These are phyloP conservation scores for Linnemannia zychae DNA, from an alignment of 192 early-diverging fungal species.

Conservation along the genomic window DNA sequence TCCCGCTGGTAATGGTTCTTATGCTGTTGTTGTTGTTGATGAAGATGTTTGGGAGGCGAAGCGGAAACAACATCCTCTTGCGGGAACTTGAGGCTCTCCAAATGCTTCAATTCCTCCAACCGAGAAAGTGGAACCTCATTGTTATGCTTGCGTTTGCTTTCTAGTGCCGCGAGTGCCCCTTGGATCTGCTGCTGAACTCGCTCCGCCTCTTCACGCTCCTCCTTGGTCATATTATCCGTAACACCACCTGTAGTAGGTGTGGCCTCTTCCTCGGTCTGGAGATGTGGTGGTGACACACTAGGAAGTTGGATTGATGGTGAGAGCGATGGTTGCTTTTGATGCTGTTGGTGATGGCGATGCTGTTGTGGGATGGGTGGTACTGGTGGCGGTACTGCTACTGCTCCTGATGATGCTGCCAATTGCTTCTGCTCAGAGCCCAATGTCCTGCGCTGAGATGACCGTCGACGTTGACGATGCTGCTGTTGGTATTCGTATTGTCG, in stretches of 20 bases:
- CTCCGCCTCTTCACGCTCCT: slow-evolving; percentile 9
- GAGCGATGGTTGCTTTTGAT: background rate
- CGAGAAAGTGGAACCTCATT: background rate
- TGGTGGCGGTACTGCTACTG: background rate
- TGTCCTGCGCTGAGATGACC: slow-evolving; percentile 19
- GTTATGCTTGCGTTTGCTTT: slow-evolving; percentile 14
- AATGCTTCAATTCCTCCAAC: slow-evolving; percentile 7
- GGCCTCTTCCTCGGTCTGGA: background rate
- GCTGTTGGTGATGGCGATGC: background rate
- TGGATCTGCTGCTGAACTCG: slow-evolving; percentile 3
- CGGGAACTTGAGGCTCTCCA: slow-evolving; percentile 3
- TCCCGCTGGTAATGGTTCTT: background rate
- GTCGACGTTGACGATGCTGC: slow-evolving; percentile 27
- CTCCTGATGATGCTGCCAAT: background rate
- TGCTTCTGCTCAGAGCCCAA: background rate
- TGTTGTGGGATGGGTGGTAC: background rate
- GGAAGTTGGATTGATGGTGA: background rate
- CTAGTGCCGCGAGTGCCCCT: slow-evolving; percentile 26
- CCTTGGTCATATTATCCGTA: background rate
- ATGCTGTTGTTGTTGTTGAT: too few relatives aligned
- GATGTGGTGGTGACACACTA: background rate
- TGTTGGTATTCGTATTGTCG: slow-evolving; percentile 37
- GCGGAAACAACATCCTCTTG: background rate
- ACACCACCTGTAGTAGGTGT: background rate
- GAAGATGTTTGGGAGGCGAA: background rate